Base-by-base conservation (phyloP, 257 asterid genomes). In the Solanum virginianum region DNA sequence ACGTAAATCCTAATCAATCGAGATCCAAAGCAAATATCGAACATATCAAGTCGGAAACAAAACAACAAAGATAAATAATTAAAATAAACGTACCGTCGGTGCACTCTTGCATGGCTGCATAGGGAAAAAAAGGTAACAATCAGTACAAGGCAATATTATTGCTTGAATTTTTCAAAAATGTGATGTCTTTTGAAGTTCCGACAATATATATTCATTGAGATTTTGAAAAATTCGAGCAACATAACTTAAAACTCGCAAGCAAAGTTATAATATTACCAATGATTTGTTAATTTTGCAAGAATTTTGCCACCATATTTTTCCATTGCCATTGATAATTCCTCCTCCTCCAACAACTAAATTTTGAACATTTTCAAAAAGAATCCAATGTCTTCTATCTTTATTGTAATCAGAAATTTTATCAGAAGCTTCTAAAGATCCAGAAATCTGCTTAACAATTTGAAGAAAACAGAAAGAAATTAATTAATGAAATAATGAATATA, bases 91-190 rank as follows among this genome's bases (percentile, higher is more conserved):
- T 93, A 94, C 99, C 93, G 99, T 94, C 22, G 99, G 99, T 89
- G 98, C 98, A 29, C 45, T 49, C 87, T 83, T 89, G 92, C 99
- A 94, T 85, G 94, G 92, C 97, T 94, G 94, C 89, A 91, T 65
- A 84, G 22, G 7, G 26, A 43, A 54, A 43, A 26, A 14, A 0
- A 41, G 10, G 86, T 24, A 49, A 14, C 43, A 22, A 49, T 75
- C 41, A 75, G 80, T 71, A 71, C 17, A 5, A 36, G 7, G 36
- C 36, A 74, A 20, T 20, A 0, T 15, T 43, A 63, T 63, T 15
- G 62, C 12, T 39, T 0, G 9, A 0, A 70, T 39, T 70, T 24
- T 70, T 4, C 0, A 39, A 70, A 70, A 17, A 39, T 70, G 5
- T 39, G 1, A 16, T 39, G 4, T 57, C 5, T 20, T 39, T 18